Evolutionary conservation across 192 early-diverging fungal genomes (phyloP).

Genomic region (Funneliformis geosporum): DNA sequence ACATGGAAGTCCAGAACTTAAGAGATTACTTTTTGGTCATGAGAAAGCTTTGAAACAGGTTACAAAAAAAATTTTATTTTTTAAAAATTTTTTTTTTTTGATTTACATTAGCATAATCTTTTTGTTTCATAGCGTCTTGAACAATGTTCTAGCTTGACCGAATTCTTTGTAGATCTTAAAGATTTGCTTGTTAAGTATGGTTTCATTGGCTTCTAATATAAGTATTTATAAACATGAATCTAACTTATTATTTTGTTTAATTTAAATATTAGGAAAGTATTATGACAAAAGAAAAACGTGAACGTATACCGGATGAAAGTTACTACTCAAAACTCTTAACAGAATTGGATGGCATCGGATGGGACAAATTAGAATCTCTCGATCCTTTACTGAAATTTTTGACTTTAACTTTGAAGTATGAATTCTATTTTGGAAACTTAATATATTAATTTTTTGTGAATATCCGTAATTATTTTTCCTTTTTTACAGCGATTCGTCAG

Average conservation of each 20-base stretch:
- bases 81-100: constrained; percentile 4
- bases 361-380: constrained; percentile 31
- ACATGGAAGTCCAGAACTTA: constrained; percentile 29
- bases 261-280: constrained; percentile 19
- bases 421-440: neutral
- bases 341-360: constrained; percentile 26
- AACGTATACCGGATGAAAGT: neutral
- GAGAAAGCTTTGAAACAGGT: constrained; percentile 18
- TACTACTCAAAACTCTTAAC: constrained; percentile 22
- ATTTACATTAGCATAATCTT: neutral
- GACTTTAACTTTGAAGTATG: constrained; percentile 16
- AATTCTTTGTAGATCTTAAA: constrained; percentile 31
- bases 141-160: constrained; percentile 19
- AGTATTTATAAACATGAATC: neutral
- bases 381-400: constrained; percentile 26
- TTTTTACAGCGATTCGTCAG: constrained; percentile 26
- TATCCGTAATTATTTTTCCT: neutral
- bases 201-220: neutral
- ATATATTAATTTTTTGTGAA: neutral
- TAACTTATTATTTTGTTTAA: neutral
- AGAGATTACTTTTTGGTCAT: constrained; percentile 21
- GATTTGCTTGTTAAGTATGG: constrained; percentile 29
- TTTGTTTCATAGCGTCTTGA: constrained; percentile 8
- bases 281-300: constrained; percentile 13
- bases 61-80: constrained; percentile 11